Conservation (phyloP, 768 basidiomycete species). For the Leucosporidium yakuticum region DNA sequence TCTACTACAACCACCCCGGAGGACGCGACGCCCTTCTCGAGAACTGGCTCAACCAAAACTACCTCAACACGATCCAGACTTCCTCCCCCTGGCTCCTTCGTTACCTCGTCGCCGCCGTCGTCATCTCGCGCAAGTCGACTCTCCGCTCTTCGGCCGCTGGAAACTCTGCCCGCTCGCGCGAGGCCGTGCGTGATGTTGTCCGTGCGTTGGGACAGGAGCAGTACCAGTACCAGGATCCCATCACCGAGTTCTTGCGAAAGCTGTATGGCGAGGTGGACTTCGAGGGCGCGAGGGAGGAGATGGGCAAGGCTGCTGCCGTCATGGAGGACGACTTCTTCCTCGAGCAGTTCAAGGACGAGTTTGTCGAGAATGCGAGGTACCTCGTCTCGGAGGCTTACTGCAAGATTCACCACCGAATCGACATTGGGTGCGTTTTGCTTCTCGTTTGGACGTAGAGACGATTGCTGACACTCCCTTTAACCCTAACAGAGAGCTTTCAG, state of each 20-base stretch:
- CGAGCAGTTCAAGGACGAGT: conserved; percentile 80
- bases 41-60: conserved; percentile 90
- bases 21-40: conserved; percentile 88
- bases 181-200: conserved; percentile 79
- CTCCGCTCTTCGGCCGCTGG: conserved; percentile 42
- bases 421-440: conserved; percentile 42
- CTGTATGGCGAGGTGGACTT: conserved; percentile 95
- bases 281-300: conserved; percentile 72
- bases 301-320: conserved; percentile 63
- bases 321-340: conserved; percentile 92
- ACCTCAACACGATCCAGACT: conserved; percentile 98
- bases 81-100: conserved; percentile 89
- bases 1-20: conserved; percentile 93
- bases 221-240: conserved; percentile 90
- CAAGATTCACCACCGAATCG: conserved; percentile 74
- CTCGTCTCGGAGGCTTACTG: conserved; percentile 96
- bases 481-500: conserved; percentile 69
- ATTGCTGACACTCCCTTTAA: background rate
- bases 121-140: conserved; percentile 76
- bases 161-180: conserved; percentile 29
- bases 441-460: background rate
- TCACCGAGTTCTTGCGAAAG: conserved; percentile 87
- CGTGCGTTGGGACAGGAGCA: conserved; percentile 91
- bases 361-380: conserved; percentile 93
- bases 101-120: conserved; percentile 86